Conservation (phyloP, 148 eudicot species). For the Chenopodium quinoa region DNA sequence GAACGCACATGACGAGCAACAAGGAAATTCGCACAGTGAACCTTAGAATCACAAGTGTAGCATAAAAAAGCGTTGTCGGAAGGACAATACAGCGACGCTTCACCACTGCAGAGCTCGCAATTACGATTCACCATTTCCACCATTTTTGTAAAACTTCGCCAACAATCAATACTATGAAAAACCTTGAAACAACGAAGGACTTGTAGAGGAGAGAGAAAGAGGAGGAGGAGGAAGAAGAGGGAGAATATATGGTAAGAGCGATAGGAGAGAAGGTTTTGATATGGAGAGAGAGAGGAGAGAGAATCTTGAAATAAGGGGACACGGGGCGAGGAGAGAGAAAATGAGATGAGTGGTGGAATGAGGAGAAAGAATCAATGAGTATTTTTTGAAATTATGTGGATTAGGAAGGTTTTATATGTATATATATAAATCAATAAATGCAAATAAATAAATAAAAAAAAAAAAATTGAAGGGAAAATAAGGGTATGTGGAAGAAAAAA, state of each 20-base stretch:
- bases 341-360: background rate
- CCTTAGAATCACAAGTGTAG: constrained; percentile 42
- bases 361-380: background rate
- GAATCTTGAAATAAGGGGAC: constrained; percentile 2
- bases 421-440: background rate
- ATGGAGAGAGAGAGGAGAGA: constrained; percentile 9
- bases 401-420: background rate
- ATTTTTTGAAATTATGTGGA: background rate
- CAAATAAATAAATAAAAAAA: too few relatives aligned
- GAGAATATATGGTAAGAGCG: background rate
- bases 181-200: background rate
- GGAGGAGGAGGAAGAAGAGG: background rate
- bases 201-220: background rate
- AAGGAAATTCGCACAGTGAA: constrained; percentile 66
- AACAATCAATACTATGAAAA: too few relatives aligned
- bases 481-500: background rate
- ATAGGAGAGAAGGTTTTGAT: background rate
- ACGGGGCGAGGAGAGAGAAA: background rate
- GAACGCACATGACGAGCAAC: constrained; percentile 66
- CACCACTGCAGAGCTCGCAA: constrained; percentile 48
- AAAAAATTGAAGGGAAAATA: too few relatives aligned
- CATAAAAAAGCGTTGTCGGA: constrained; percentile 63
- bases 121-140: background rate
- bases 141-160: background rate
- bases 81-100: constrained; percentile 47